Evolutionary conservation across 139 green algal species (phyloP), one percentile per base, ranked within the genome.

Genomic region (Picochlorum sp.): DNA sequence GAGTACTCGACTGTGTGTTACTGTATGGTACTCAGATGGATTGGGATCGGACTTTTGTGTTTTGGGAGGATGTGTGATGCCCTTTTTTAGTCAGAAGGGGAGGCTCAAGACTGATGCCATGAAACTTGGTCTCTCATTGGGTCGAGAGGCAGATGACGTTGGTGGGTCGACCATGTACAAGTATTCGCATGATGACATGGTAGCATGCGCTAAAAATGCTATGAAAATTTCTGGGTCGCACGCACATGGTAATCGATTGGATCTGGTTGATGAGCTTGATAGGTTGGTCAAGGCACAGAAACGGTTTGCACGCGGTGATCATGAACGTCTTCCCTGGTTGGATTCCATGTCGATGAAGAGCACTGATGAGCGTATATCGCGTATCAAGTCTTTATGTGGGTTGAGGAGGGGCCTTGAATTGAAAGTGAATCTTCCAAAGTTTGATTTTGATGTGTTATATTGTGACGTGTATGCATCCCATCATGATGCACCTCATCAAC

Each of bases 81-180:
- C 68, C 14, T 72, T 96, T 37, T 96, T 96, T 78, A 91, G 79
- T 80, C 92, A 90, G 74, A 85, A 89, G 45, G 85, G 84, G 5
- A 72, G 87, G 14, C 64, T 96, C 18, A 95, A 95, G 66, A 87
- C 82, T 54, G 90, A 85, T 3, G 47, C 30, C 9, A 81, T 89
- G 30, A 68, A 73, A 28, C 77, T 97, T 41, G 71, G 63, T 49
- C 50, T 95, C 51, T 90, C 82, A 82, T 56, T 58, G 16, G 75
- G 75, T 2, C 24, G 50, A 13, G 37, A 62, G 14, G 81, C 86
- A 1, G 84, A 90, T 70, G 41, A 62, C 2, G 32, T n/a, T 2
- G 72, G 65, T 49, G 80, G 79, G 28, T 78, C 65, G 14, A 45
- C 58, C 56, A 95, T 88, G 14, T 82, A 86, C 34, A 41, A 41